These are phyloP conservation scores for Suillus ampliporus DNA, from an alignment of 768 basidiomycete genomes.

Conservation along the genomic window DNA sequence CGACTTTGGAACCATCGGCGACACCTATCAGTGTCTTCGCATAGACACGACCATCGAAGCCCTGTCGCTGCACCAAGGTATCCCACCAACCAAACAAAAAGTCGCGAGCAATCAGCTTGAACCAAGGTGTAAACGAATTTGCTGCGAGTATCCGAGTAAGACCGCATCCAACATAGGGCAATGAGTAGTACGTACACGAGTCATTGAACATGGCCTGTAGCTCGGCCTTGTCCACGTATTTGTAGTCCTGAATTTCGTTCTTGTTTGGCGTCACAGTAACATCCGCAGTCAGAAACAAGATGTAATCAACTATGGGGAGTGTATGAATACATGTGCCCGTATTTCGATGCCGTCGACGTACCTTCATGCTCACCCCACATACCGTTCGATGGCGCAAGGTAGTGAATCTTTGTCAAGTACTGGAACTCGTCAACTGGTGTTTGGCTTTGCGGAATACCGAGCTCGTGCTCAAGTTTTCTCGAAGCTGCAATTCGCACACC, in stretches of 20 bases:
- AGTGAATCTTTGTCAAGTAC: conserved; percentile 96
- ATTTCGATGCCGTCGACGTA: conserved; percentile 37
- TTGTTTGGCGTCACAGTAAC: conserved; percentile 81
- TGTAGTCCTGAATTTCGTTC: conserved; percentile 92
- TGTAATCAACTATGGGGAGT: conserved; percentile 86
- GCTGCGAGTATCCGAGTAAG: conserved; percentile 44
- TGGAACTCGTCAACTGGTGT: conserved; percentile 87
- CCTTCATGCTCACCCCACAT: conserved; percentile 99
- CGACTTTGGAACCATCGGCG: conserved; percentile 74
- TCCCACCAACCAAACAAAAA: conserved; percentile 99
- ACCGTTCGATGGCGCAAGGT: conserved; percentile 91
- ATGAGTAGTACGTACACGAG: conserved; percentile 55
- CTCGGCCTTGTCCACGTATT: conserved; percentile 91
- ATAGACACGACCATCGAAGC: conserved; percentile 55
- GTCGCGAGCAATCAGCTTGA: conserved; percentile 96
- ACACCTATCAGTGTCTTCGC: conserved; percentile 59
- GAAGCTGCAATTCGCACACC: conserved; percentile 92
- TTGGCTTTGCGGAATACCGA: conserved; percentile 85
- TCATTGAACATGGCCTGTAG: conserved; percentile 90
- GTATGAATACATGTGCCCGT: conserved; percentile 9
- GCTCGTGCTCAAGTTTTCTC: conserved; percentile 94
- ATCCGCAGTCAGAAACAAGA: conserved; percentile 90
- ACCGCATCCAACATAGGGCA: conserved; percentile 7
- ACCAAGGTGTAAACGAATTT: conserved; percentile 97
- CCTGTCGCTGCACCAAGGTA: conserved; percentile 70